These are phyloP conservation scores for Entomortierella beljakovae DNA, from an alignment of 192 early-diverging fungal species.

Conservation along the genomic window DNA sequence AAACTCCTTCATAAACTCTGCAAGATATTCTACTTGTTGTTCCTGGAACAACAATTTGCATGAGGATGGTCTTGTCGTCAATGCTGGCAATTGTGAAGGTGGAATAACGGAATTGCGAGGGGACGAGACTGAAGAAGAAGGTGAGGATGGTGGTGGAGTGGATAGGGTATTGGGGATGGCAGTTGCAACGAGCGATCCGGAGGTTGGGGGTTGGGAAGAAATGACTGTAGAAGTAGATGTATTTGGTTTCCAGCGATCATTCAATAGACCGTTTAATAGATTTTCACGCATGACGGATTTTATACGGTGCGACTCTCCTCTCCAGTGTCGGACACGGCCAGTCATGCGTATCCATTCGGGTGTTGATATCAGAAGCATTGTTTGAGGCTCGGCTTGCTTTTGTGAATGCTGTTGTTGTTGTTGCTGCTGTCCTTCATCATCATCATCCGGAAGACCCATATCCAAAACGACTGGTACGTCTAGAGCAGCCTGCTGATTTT, in stretches of 20 bases:
- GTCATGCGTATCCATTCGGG: slow-evolving; percentile 32
- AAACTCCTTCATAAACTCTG: slow-evolving; percentile 29
- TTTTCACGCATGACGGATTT: slow-evolving; percentile 29
- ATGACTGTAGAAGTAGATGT: not conserved
- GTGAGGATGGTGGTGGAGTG: not conserved
- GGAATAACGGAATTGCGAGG: not conserved
- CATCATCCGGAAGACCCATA: slow-evolving; percentile 14
- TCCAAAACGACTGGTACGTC: slow-evolving; percentile 26
- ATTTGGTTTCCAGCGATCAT: slow-evolving; percentile 37
- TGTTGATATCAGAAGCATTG: slow-evolving; percentile 42
- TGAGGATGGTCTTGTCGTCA: not conserved
- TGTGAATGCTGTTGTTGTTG: slow-evolving; percentile 4
- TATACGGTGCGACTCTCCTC: slow-evolving; percentile 42
- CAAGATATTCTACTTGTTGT: slow-evolving; percentile 29
- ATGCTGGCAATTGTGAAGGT: not conserved
- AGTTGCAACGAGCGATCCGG: slow-evolving; percentile 15
- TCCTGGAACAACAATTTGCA: slow-evolving; percentile 36
- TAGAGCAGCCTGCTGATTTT: slow-evolving; percentile 14
- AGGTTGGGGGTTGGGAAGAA: slow-evolving; percentile 21
- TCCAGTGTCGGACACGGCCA: slow-evolving; percentile 36
- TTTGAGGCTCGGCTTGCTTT: too few species aligned
- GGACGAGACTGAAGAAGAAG: slow-evolving; percentile 6
- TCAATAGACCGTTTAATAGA: slow-evolving; percentile 16
- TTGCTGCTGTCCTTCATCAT: not conserved
- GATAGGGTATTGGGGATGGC: slow-evolving; percentile 3